These are phyloP conservation scores for Leptographium lundbergii DNA, from an alignment of 2,329 filamentous ascomycete species.

Conservation along the genomic window DNA sequence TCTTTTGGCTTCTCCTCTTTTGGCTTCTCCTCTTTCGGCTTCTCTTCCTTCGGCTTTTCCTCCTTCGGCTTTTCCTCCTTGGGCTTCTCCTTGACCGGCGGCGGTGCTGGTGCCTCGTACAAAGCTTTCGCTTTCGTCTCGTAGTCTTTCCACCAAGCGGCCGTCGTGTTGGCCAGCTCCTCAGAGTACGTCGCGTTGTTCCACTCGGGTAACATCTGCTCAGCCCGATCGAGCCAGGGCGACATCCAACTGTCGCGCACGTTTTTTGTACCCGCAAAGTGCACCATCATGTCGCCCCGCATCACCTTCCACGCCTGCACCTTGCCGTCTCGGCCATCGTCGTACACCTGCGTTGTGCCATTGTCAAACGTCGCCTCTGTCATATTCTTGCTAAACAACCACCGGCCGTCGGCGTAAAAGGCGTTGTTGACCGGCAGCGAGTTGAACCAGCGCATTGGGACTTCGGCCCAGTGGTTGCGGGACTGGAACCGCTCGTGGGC, in stretches of 20 bases:
- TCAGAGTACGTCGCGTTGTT: constrained; percentile 14
- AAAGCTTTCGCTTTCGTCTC: constrained; percentile 1
- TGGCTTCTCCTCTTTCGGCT: constrained; percentile 3
- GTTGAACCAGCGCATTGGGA: constrained; percentile 22
- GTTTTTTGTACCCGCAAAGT: constrained; percentile 18
- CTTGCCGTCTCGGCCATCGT: constrained; percentile 15
- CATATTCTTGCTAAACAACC: constrained; percentile 18
- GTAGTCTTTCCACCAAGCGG: constrained; percentile 13
- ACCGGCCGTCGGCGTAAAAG: constrained; percentile 16
- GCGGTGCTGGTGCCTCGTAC: not conserved
- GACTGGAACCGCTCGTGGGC: constrained; percentile 11
- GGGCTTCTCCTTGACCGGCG: not conserved
- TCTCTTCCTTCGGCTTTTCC: constrained; percentile 1
- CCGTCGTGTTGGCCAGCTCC: constrained; percentile 9
- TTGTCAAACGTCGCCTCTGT: constrained; percentile 15
- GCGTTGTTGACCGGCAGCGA: constrained; percentile 21
- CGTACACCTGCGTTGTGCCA: constrained; percentile 15
- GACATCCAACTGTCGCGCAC: constrained; percentile 21
- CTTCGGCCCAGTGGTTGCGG: constrained; percentile 17
- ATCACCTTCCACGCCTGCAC: constrained; percentile 20
- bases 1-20: constrained; percentile 1
- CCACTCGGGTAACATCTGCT: constrained; percentile 17
- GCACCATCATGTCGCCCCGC: constrained; percentile 18
- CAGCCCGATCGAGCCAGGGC: constrained; percentile 17
- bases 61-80: not conserved